Conservation (phyloP, 116 monocot species). For the Phalaenopsis hybrid region DNA sequence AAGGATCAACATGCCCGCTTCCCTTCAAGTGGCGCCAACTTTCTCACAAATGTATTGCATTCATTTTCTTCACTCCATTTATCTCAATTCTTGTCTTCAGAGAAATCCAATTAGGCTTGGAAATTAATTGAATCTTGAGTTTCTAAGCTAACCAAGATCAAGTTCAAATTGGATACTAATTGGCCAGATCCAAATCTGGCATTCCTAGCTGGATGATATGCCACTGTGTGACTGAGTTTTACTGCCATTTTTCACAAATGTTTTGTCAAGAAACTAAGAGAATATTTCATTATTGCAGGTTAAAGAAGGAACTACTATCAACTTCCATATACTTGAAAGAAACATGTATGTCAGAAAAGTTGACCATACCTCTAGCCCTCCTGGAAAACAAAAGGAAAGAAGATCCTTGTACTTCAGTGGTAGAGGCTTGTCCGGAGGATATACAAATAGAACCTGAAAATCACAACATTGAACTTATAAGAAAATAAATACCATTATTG, state of each 20-base stretch:
- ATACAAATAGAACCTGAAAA: slow-evolving; percentile 86
- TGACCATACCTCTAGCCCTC: slow-evolving; percentile 74
- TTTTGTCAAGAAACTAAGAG: neutral
- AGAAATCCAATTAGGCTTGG: too few relatives aligned
- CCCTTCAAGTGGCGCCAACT: neutral
- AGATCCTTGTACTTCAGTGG: slow-evolving; percentile 93
- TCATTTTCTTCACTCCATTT: neutral
- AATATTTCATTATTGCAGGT: neutral
- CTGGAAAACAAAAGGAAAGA: slow-evolving; percentile 96
- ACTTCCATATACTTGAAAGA: neutral
- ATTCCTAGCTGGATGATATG: neutral
- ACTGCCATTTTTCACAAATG: neutral
- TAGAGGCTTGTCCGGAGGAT: slow-evolving; percentile 86
- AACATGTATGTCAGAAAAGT: slow-evolving; percentile 1
- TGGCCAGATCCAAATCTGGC: neutral
- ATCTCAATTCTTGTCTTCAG: too few relatives aligned
- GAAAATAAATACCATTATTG: neutral
- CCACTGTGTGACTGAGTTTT: neutral
- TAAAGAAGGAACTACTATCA: neutral
- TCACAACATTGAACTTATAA: neutral
- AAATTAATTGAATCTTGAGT: too few relatives aligned
- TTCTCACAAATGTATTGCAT: neutral
- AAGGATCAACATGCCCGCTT: neutral
- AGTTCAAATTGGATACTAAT: too few relatives aligned
- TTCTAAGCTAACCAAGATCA: too few relatives aligned